A percentile compares a stretch with the other conserved stretches of the same genome.
Evolutionary conservation across 345 rosid species (phyloP).

Genomic region (Linum lewisii): DNA sequence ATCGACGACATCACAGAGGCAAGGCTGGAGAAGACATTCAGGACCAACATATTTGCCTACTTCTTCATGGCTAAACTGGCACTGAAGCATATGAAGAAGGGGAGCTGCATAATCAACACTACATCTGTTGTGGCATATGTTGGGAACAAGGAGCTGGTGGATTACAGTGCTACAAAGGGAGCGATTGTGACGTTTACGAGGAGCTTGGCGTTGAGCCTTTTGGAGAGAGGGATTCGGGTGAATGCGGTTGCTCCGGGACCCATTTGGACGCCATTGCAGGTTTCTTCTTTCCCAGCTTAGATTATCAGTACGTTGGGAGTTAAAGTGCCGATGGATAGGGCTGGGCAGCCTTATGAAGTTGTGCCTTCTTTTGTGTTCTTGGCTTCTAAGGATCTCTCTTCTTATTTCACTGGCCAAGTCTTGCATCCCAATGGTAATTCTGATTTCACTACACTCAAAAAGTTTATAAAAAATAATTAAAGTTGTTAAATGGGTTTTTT

Average conservation of each 20-base stretch:
- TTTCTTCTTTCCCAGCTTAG: slow-evolving; percentile 1
- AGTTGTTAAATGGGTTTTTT: too few relatives aligned
- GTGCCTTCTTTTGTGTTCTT: background rate
- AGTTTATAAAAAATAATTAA: too few relatives aligned
- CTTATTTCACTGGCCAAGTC: too few relatives aligned
- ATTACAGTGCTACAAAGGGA: slow-evolving; percentile 14
- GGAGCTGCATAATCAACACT: slow-evolving; percentile 12
- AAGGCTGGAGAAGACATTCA: background rate
- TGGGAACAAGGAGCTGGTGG: background rate
- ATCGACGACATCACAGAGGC: background rate
- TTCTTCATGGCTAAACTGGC: slow-evolving; percentile 2
- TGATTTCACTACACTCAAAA: too few relatives aligned
- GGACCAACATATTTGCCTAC: too few relatives aligned
- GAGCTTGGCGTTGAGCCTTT: background rate
- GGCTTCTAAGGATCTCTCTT: too few relatives aligned
- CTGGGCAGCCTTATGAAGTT: background rate
- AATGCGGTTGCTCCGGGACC: slow-evolving; percentile 16
- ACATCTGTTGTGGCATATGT: slow-evolving; percentile 4
- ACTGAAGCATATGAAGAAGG: slow-evolving; percentile 11
- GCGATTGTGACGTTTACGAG: slow-evolving; percentile 14
- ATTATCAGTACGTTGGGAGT: background rate
- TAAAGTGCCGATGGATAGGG: background rate
- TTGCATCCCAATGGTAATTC: too few relatives aligned
- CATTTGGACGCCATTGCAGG: slow-evolving; percentile 16
- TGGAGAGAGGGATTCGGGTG: slow-evolving; percentile 3